Conservation (phyloP, 768 basidiomycete species). For the Mycena alexandri region DNA sequence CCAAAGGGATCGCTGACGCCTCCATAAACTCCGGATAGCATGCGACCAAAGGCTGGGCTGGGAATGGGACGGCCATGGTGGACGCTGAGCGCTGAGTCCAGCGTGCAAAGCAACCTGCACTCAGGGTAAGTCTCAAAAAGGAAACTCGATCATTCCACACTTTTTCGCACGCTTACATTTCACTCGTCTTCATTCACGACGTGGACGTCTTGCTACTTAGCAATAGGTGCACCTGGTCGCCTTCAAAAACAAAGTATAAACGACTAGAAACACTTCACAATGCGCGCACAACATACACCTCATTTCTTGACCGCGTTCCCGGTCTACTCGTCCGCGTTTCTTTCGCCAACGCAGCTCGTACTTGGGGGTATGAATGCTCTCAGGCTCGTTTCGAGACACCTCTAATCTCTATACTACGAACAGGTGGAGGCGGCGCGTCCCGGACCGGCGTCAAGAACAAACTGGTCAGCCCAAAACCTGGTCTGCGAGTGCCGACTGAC, state of each 20-base stretch:
- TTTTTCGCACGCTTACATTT: too few species aligned
- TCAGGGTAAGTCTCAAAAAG: background rate
- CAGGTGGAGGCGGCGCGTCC: slow-evolving; percentile 85
- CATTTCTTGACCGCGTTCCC: slow-evolving; percentile 89
- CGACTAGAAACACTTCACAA: slow-evolving; percentile 43
- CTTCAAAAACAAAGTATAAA: too few species aligned
- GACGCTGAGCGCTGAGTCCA: too few species aligned
- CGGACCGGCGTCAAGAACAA: slow-evolving; percentile 95
- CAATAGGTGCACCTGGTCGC: too few species aligned
- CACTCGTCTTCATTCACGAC: background rate
- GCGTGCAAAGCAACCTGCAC: too few species aligned
- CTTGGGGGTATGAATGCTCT: slow-evolving; percentile 65
- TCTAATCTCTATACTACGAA: too few species aligned
- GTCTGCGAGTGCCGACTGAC: slow-evolving; percentile 18
- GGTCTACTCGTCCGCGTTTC: slow-evolving; percentile 88
- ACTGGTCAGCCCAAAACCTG: slow-evolving; percentile 66
- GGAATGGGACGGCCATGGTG: slow-evolving; percentile 2
- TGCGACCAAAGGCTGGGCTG: slow-evolving; percentile 10
- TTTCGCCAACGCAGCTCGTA: slow-evolving; percentile 76
- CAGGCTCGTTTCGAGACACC: too few species aligned
- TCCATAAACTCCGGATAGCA: slow-evolving; percentile 30
- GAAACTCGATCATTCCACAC: slow-evolving; percentile 12
- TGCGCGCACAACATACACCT: slow-evolving; percentile 84
- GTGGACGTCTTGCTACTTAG: too few species aligned
- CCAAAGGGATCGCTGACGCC: background rate